phyloP scores from a whole-genome alignment of 2,329 filamentous ascomycete genomes.

The Phialophora verrucosa region DNA sequence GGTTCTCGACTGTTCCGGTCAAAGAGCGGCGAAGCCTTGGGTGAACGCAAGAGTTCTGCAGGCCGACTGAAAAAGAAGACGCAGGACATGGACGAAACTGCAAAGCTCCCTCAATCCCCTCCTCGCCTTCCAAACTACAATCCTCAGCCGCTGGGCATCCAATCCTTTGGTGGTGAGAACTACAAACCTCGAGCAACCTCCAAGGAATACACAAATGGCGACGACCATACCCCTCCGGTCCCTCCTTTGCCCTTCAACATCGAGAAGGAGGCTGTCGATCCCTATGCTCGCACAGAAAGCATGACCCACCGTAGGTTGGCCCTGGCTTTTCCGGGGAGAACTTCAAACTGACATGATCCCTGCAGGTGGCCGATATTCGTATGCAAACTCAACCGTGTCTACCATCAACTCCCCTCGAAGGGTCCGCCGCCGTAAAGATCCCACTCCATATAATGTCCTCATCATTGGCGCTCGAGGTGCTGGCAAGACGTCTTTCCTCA shows the following conservation, averaged over 20 bases:
- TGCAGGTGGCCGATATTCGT: constrained; percentile 79
- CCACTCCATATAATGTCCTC: constrained; percentile 95
- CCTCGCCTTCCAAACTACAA: constrained; percentile 35
- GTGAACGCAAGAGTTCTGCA: constrained; percentile 36
- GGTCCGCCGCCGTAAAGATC: constrained; percentile 92
- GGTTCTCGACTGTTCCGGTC: constrained; percentile 38
- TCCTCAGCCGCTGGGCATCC: constrained; percentile 36
- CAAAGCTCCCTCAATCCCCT: constrained; percentile 33
- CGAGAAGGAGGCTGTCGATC: constrained; percentile 57
- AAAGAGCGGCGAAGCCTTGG: constrained; percentile 37
- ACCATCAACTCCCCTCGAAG: constrained; percentile 91
- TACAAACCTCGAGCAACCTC: constrained; percentile 31
- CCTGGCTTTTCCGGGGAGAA: background rate
- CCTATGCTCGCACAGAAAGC: constrained; percentile 84
- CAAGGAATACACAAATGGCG: constrained; percentile 30
- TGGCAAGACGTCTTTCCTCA: constrained; percentile 95
- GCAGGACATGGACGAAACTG: constrained; percentile 32
- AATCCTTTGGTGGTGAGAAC: constrained; percentile 37
- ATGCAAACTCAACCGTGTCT: constrained; percentile 88
- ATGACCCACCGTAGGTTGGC: constrained; percentile 79
- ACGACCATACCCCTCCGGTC: constrained; percentile 31
- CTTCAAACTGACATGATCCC: constrained; percentile 14
- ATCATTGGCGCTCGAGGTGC: constrained; percentile 85
- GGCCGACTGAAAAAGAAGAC: constrained; percentile 37
- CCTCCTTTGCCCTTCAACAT: constrained; percentile 34